Percentiles rank a stretch among this genome's conserved stretches.
These are phyloP conservation scores for Ogataea saltuana DNA, from an alignment of 805 yeast species.

Conservation along the genomic window DNA sequence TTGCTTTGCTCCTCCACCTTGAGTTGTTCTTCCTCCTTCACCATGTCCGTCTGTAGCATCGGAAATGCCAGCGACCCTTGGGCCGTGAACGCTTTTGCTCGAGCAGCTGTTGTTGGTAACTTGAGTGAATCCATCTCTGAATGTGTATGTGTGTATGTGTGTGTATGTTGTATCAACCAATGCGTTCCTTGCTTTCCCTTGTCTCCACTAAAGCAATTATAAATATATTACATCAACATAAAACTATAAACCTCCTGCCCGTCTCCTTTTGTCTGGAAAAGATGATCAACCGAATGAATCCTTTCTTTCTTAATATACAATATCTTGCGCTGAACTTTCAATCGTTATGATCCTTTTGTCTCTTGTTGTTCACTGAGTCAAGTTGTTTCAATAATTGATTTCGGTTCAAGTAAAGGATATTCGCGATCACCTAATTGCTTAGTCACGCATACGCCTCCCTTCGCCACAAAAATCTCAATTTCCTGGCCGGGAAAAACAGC, in stretches of 20 bases:
- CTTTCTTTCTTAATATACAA: slow-evolving; percentile 20
- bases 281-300: slow-evolving; percentile 34
- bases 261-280: slow-evolving; percentile 19
- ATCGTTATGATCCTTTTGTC: slow-evolving; percentile 3
- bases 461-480: slow-evolving; percentile 8
- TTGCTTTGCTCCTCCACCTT: slow-evolving; percentile 15
- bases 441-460: slow-evolving; percentile 6
- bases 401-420: slow-evolving; percentile 2
- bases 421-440: slow-evolving; percentile 9
- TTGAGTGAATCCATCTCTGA: slow-evolving; percentile 65
- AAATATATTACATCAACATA: slow-evolving; percentile 19
- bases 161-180: slow-evolving; percentile 6
- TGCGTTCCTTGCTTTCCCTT: slow-evolving; percentile 10
- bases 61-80: slow-evolving; percentile 66
- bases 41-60: slow-evolving; percentile 41
- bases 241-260: slow-evolving; percentile 19
- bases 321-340: slow-evolving; percentile 5
- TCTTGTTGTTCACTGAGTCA: slow-evolving; percentile 1
- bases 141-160: slow-evolving; percentile 16
- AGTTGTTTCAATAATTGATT: background rate
- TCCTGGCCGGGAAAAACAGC: slow-evolving; percentile 17
- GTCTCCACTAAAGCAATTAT: slow-evolving; percentile 7
- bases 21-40: slow-evolving; percentile 20
- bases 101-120: slow-evolving; percentile 75
- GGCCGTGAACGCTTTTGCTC: slow-evolving; percentile 72